Base-by-base conservation (phyloP, 345 rosid genomes). In the Dimocarpus longan region DNA sequence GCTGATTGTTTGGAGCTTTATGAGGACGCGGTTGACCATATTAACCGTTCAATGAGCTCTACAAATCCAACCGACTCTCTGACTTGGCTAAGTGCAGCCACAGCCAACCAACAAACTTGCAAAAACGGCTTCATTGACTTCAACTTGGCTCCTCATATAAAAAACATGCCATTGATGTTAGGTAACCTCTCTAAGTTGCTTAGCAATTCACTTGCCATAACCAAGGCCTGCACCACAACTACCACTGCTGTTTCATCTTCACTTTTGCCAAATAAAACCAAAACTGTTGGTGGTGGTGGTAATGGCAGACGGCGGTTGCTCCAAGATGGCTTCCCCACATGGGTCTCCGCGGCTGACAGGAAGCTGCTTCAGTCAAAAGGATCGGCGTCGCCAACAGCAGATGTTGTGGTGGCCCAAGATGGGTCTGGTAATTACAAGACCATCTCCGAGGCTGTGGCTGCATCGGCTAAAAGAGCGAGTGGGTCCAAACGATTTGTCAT, bases 351-450 rank as follows among this genome's bases (percentile, higher is more conserved):
- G 4, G 65, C 86, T 0, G 97, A 93, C 19, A 82, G 95, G 65
- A 87, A 75, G 78, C 95, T 95, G 43, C 87, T 95, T 12, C 90
- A 89, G 76, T 68, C 78, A 5, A 48, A 64, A 0, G 68, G 54
- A 37, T 78, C 69, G 18, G 77, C 66, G 19, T 75, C 83, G 1
- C 60, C 78, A 0, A 85, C 82, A 72, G 91, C 91, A 3, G 87
- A 93, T 81, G 24, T 92, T 37, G 94, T 93, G 77, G 98, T 95
- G 83, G 95, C 98, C 5, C 86, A 92, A 75, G 98, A 95, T 26
- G 98, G 98, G 28, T 86, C 98, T 0, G 98, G 98, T 7, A 72
- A 86, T 7, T 93, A 84, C 78, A 85, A 81, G 82, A 88, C 89
- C 69, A 91, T 95, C 50, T 76, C 90, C 0, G 88, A 90, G 69